Evolutionary conservation across 2,329 filamentous ascomycete species (phyloP).

Genomic region (Paradendryphiella salina): DNA sequence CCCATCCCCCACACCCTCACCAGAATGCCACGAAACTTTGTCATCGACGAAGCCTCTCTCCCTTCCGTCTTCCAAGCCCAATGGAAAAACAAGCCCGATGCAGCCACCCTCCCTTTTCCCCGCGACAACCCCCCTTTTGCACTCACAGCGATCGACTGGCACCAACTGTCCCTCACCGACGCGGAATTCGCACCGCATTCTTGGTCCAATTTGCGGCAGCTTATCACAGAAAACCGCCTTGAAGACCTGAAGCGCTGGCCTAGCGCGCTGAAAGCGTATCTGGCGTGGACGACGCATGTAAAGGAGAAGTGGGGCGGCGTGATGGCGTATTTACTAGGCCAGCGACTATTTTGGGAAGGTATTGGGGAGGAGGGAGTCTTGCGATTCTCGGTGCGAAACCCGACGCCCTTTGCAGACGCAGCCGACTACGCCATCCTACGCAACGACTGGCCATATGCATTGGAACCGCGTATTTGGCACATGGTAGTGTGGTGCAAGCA

Average conservation of each 20-base stretch:
- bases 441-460: conserved; percentile 68
- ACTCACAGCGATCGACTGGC: conserved; percentile 42
- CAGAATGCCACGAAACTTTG: conserved; percentile 16
- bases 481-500: conserved; percentile 59
- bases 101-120: conserved; percentile 42
- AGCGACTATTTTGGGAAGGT: conserved; percentile 58
- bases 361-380: conserved; percentile 20
- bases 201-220: conserved; percentile 37
- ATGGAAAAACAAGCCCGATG: conserved; percentile 39
- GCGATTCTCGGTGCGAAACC: conserved; percentile 51
- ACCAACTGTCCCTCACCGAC: conserved; percentile 40
- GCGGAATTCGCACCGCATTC: conserved; percentile 41
- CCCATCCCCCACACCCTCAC: neutral
- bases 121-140: conserved; percentile 42
- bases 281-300: conserved; percentile 60
- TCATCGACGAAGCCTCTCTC: conserved; percentile 31
- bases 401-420: conserved; percentile 57
- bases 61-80: conserved; percentile 36
- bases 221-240: conserved; percentile 56
- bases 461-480: conserved; percentile 59
- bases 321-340: conserved; percentile 59
- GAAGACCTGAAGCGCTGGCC: conserved; percentile 62
- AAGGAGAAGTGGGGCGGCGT: conserved; percentile 61
- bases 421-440: conserved; percentile 60
- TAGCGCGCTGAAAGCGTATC: conserved; percentile 61